phyloP scores from a whole-genome alignment of 495 filamentous ascomycete species.

The Penicillium coffeae region DNA sequence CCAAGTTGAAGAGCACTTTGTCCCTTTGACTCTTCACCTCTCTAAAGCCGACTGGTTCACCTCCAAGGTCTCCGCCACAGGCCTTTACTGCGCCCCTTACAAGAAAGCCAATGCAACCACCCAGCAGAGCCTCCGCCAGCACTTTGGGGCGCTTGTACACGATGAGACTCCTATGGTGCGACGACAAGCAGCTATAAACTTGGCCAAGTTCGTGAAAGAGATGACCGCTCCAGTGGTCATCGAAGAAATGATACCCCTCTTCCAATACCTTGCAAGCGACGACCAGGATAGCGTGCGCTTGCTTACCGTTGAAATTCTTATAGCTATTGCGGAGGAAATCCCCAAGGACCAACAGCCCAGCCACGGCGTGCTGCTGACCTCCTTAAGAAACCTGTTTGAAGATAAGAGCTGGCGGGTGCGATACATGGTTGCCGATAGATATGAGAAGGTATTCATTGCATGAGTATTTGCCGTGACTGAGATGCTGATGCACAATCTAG shows the following conservation, averaged over 20 bases:
- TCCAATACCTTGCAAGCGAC: slow-evolving; percentile 91
- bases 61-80: slow-evolving; percentile 96
- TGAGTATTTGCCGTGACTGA: background rate
- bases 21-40: slow-evolving; percentile 87
- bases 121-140: slow-evolving; percentile 84
- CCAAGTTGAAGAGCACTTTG: slow-evolving; percentile 95
- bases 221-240: slow-evolving; percentile 89
- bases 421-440: slow-evolving; percentile 98
- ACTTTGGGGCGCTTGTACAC: slow-evolving; percentile 88
- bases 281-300: slow-evolving; percentile 97
- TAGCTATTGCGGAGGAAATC: slow-evolving; percentile 93
- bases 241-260: slow-evolving; percentile 97
- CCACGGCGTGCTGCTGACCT: slow-evolving; percentile 86
- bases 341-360: slow-evolving; percentile 97
- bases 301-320: slow-evolving; percentile 93
- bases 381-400: slow-evolving; percentile 87
- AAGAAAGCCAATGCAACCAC: slow-evolving; percentile 75
- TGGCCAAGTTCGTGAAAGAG: slow-evolving; percentile 95
- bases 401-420: slow-evolving; percentile 99
- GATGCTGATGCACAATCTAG: slow-evolving; percentile 41
- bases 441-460: slow-evolving; percentile 78
- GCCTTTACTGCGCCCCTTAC: slow-evolving; percentile 90
- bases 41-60: slow-evolving; percentile 99
- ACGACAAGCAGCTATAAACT: slow-evolving; percentile 90
- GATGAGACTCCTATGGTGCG: slow-evolving; percentile 99